A percentile compares a stretch with the other conserved stretches of the same genome.
Conservation (phyloP, 1,284 basidiomycete species). For the Heimioporus punctisporus region DNA sequence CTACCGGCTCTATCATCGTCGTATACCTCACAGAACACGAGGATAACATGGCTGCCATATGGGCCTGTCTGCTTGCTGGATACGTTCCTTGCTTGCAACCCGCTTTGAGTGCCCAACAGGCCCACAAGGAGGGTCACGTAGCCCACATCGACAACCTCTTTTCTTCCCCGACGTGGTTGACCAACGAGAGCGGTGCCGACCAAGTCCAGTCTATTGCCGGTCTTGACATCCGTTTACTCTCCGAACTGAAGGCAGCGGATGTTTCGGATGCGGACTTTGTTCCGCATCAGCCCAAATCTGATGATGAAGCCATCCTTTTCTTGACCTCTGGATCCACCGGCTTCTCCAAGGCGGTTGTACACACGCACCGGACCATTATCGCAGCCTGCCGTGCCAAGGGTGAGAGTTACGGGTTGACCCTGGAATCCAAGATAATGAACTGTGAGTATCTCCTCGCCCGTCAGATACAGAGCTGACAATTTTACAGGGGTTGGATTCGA, state of each 20-base stretch:
- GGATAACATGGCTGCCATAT: constrained; percentile 28
- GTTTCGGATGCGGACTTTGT: constrained; percentile 9
- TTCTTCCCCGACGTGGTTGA: constrained; percentile 23
- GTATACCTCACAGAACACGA: constrained; percentile 31
- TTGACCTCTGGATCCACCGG: no score
- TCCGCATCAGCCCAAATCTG: constrained; percentile 18
- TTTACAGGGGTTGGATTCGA: constrained; percentile 38
- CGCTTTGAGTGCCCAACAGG: no score
- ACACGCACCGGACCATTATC: constrained; percentile 4
- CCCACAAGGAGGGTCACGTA: no score
- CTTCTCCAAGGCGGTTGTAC: no score
- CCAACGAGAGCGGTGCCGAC: constrained; percentile 23
- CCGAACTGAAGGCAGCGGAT: constrained; percentile 17
- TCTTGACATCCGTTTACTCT: constrained; percentile 24
- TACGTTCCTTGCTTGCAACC: not conserved
- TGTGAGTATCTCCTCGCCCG: no score
- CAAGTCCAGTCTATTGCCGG: constrained; percentile 20
- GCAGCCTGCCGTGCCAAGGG: constrained; percentile 30
- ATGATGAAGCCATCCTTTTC: not conserved
- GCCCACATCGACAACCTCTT: no score
- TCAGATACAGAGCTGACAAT: constrained; percentile 5
- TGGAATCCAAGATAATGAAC: constrained; percentile 16
- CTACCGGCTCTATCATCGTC: constrained; percentile 23
- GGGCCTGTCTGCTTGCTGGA: constrained; percentile 28
- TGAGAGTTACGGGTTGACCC: constrained; percentile 23